These are phyloP conservation scores for Solanum chiquidenum DNA, from an alignment of 257 asterid genomes.

Conservation along the genomic window DNA sequence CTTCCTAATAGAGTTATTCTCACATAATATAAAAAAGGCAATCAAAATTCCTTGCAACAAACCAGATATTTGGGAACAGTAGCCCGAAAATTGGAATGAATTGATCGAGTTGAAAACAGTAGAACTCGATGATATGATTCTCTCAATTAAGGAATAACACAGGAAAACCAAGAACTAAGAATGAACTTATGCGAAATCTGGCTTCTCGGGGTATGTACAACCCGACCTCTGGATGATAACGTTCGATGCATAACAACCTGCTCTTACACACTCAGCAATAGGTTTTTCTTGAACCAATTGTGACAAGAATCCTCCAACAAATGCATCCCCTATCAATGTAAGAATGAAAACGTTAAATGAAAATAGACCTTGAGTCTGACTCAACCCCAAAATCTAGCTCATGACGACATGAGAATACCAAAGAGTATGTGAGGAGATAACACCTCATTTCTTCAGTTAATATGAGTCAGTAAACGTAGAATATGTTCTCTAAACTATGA, in stretches of 20 bases:
- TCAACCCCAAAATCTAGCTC: background rate
- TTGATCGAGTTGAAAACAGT: background rate
- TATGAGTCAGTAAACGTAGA: background rate
- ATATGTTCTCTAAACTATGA: background rate
- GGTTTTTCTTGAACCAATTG: conserved; percentile 63
- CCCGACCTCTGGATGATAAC: conserved; percentile 82
- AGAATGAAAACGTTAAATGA: background rate
- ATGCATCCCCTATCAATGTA: conserved; percentile 52
- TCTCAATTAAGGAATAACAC: background rate
- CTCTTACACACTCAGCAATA: conserved; percentile 58
- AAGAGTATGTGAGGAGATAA: background rate
- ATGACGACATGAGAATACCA: background rate
- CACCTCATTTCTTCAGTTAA: background rate
- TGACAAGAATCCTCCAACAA: conserved; percentile 78
- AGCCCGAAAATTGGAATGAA: background rate
- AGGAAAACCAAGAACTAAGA: background rate
- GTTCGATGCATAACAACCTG: conserved; percentile 74
- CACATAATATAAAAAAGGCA: background rate
- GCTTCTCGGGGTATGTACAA: conserved; percentile 85
- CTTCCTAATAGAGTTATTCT: background rate
- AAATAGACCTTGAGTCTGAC: background rate
- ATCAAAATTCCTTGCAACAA: background rate
- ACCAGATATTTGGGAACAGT: background rate
- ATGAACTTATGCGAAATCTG: conserved; percentile 37
- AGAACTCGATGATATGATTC: background rate